Percentiles rank a stretch among this genome's conserved stretches.
Evolutionary conservation across 129 eudicot species (phyloP).

Genomic region (Chrysanthemum lavandulifolium): DNA sequence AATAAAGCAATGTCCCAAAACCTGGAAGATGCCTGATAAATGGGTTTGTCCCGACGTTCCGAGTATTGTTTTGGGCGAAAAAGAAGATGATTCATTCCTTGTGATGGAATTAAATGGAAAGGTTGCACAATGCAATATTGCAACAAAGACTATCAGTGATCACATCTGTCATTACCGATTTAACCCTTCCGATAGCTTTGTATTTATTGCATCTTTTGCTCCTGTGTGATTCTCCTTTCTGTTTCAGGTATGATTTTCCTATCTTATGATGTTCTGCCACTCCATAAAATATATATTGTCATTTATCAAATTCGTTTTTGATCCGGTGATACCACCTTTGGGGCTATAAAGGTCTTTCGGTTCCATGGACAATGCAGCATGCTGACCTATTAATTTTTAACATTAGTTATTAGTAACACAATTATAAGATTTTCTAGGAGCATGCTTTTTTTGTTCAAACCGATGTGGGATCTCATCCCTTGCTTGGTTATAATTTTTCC

Average conservation of each 20-base stretch:
- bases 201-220: constrained; percentile 22
- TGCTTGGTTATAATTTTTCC: no score
- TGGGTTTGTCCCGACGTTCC: background rate
- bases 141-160: background rate
- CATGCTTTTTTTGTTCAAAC: no score
- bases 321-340: no score
- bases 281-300: no score
- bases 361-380: no score
- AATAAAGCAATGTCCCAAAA: background rate
- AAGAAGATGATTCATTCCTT: constrained; percentile 17
- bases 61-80: constrained; percentile 14
- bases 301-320: no score
- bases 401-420: no score
- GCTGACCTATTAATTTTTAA: no score
- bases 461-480: no score
- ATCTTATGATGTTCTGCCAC: no score
- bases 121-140: background rate
- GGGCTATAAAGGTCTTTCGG: no score
- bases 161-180: background rate
- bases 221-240: constrained; percentile 12
- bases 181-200: background rate
- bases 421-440: no score
- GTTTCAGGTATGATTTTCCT: constrained; percentile 5
- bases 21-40: background rate
- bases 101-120: constrained; percentile 16